These are phyloP conservation scores for Coniochaeta ligniaria DNA, from an alignment of 2,329 filamentous ascomycete genomes.

Conservation along the genomic window DNA sequence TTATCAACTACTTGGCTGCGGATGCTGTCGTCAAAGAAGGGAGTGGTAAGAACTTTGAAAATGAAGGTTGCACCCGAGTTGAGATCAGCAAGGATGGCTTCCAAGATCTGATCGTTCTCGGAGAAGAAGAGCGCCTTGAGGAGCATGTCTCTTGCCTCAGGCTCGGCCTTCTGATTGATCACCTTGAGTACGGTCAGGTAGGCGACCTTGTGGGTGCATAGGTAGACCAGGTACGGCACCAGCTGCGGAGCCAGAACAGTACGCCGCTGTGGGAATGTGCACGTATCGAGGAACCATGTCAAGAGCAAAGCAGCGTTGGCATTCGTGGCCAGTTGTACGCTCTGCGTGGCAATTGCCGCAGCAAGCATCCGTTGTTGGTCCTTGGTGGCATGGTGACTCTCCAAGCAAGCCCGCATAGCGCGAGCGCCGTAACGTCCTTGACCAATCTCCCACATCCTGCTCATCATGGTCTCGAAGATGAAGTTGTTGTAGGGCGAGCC, in stretches of 20 bases:
- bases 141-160: conserved; percentile 84
- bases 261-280: conserved; percentile 86
- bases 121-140: conserved; percentile 91
- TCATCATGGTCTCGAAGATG: conserved; percentile 96
- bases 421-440: conserved; percentile 92
- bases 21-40: conserved; percentile 92
- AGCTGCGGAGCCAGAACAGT: conserved; percentile 88
- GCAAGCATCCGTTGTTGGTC: conserved; percentile 94
- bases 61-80: conserved; percentile 91
- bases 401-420: conserved; percentile 92
- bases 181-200: conserved; percentile 97
- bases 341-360: conserved; percentile 90
- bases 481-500: conserved; percentile 85
- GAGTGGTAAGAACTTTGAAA: conserved; percentile 96
- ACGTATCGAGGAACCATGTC: conserved; percentile 98
- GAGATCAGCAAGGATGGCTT: conserved; percentile 86
- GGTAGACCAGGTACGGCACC: conserved; percentile 85
- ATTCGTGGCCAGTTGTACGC: conserved; percentile 92
- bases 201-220: conserved; percentile 97
- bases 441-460: conserved; percentile 84
- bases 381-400: conserved; percentile 91
- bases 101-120: conserved; percentile 74
- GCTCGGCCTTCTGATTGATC: conserved; percentile 94
- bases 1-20: conserved; percentile 84
- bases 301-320: conserved; percentile 88